phyloP scores from a whole-genome alignment of 1,284 basidiomycete genomes.

The Singerocomus rubriflavus region DNA sequence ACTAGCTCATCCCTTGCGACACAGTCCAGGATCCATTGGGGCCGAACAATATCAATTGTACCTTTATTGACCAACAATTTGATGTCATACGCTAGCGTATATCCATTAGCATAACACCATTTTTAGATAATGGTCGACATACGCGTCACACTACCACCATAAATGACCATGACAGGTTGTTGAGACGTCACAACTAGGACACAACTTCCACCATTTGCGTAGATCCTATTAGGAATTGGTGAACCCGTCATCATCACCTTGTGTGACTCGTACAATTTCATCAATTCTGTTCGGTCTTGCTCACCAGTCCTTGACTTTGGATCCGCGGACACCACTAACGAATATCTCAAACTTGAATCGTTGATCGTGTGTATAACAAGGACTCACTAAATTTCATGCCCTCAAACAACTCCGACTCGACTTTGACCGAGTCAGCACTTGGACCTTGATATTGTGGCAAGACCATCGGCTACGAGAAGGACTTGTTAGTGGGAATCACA shows the following conservation, averaged over 20 bases:
- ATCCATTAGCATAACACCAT: slow-evolving; percentile 1
- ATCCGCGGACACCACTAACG: slow-evolving; percentile 72
- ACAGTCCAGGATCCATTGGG: slow-evolving; percentile 81
- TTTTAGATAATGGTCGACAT: slow-evolving; percentile 24
- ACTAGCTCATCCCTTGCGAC: slow-evolving; percentile 52
- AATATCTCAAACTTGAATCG: background rate
- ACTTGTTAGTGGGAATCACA: background rate
- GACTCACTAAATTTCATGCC: slow-evolving; percentile 75
- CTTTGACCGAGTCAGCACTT: slow-evolving; percentile 53
- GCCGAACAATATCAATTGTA: slow-evolving; percentile 67
- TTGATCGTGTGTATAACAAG: background rate
- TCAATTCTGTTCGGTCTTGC: slow-evolving; percentile 63
- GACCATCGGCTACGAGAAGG: slow-evolving; percentile 46
- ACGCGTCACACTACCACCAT: slow-evolving; percentile 66
- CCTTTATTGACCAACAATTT: slow-evolving; percentile 64
- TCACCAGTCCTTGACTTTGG: slow-evolving; percentile 66
- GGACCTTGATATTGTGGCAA: slow-evolving; percentile 66
- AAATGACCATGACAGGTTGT: slow-evolving; percentile 52
- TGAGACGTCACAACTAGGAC: slow-evolving; percentile 56
- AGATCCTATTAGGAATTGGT: slow-evolving; percentile 50
- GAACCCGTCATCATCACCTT: background rate
- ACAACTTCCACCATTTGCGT: slow-evolving; percentile 73
- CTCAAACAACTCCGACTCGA: slow-evolving; percentile 66
- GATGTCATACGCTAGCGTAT: slow-evolving; percentile 62
- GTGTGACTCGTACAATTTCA: slow-evolving; percentile 51